These are phyloP conservation scores for Talaromyces sp. DNA, from an alignment of 2,329 filamentous ascomycete genomes.

Conservation along the genomic window DNA sequence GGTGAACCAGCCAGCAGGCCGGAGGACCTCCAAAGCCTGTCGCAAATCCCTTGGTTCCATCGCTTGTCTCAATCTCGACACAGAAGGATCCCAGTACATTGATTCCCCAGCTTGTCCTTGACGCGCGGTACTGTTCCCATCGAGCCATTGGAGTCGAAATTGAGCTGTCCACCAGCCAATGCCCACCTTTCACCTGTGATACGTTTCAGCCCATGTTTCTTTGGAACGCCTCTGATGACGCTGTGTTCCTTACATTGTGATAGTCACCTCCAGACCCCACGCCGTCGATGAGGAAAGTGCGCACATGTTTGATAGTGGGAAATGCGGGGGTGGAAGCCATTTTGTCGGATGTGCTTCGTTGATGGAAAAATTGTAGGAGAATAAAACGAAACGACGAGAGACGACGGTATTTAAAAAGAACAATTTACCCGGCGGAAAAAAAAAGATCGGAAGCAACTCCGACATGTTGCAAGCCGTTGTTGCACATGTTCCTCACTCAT, in stretches of 20 bases:
- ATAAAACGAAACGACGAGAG: not conserved
- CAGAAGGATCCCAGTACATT: conserved; percentile 91
- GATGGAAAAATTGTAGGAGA: not conserved
- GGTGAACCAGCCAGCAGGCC: conserved; percentile 87
- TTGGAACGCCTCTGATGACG: not conserved
- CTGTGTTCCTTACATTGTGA: conserved; percentile 70
- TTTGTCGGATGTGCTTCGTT: conserved; percentile 6
- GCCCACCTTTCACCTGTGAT: conserved; percentile 41
- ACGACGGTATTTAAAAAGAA: not conserved
- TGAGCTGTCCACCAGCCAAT: conserved; percentile 83
- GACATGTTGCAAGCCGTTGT: not conserved
- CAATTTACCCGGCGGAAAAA: not conserved
- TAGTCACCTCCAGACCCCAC: conserved; percentile 55
- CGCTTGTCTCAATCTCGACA: conserved; percentile 79
- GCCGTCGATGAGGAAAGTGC: conserved; percentile 43
- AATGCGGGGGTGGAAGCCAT: conserved; percentile 31
- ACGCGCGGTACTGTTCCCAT: conserved; percentile 83
- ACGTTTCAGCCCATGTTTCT: not conserved
- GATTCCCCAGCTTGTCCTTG: conserved; percentile 89
- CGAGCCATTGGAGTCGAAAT: conserved; percentile 90
- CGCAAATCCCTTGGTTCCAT: conserved; percentile 90
- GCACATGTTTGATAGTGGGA: conserved; percentile 41
- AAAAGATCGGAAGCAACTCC: conserved; percentile 1
- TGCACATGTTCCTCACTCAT: not conserved
- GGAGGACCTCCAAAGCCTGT: conserved; percentile 92